A percentile compares a stretch with the other conserved stretches of the same genome.
Evolutionary conservation across 1,284 basidiomycete genomes (phyloP).

Genomic region (Hortiboletus rubellus): DNA sequence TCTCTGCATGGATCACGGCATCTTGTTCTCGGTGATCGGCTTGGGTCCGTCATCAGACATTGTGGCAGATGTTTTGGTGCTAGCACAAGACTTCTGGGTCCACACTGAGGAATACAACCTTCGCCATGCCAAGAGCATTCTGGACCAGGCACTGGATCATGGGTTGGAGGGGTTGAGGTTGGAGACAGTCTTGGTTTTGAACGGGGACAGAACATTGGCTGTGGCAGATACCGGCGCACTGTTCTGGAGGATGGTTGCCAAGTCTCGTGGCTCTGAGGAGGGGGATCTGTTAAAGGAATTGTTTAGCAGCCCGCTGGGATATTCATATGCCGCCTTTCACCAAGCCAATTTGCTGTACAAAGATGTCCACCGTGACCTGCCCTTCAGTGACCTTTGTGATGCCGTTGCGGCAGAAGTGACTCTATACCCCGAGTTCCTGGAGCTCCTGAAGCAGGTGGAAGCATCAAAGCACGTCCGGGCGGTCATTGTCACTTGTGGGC

Average conservation of each 20-base stretch:
- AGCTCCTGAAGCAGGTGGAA: too few relatives aligned
- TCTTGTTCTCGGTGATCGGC: constrained; percentile 12
- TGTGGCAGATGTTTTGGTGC: constrained; percentile 11
- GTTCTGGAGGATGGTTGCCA: constrained; percentile 11
- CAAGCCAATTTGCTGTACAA: neutral
- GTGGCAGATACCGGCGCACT: constrained; percentile 8
- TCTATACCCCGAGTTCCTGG: too few relatives aligned
- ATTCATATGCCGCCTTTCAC: constrained; percentile 9
- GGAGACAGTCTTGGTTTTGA: constrained; percentile 11
- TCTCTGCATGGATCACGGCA: constrained; percentile 13
- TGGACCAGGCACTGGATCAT: constrained; percentile 7
- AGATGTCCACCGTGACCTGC: too few relatives aligned
- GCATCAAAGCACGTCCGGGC: too few relatives aligned
- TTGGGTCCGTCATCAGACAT: constrained; percentile 6
- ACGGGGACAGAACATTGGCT: constrained; percentile 11
- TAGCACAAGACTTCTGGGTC: constrained; percentile 3
- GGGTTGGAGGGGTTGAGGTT: constrained; percentile 3
- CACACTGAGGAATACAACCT: constrained; percentile 11
- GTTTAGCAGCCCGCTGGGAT: constrained; percentile 10
- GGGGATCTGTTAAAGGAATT: constrained; percentile 8
- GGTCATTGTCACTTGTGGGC: too few relatives aligned
- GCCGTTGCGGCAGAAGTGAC: too few relatives aligned
- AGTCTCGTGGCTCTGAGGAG: constrained; percentile 8
- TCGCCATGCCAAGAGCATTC: constrained; percentile 8
- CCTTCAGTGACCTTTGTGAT: too few relatives aligned